phyloP scores from a whole-genome alignment of 257 asterid species.

The Capsicum chinense region DNA sequence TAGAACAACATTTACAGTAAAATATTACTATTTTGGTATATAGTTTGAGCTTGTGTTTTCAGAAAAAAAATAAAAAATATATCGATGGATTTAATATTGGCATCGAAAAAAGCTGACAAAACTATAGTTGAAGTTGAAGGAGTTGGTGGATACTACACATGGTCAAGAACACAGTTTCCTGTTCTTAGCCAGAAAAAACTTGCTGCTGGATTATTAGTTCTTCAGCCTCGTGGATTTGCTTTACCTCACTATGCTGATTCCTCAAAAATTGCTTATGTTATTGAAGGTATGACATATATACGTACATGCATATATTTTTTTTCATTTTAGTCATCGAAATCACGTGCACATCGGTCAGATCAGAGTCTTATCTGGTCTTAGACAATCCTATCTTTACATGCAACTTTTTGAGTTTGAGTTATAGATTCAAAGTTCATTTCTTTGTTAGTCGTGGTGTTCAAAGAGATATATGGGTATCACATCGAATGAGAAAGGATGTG shows the following conservation, averaged over 20 bases:
- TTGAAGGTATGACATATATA: conserved; percentile 40
- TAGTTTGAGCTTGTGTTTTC: background rate
- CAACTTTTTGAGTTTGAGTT: no score
- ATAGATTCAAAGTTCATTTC: no score
- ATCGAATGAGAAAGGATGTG: no score
- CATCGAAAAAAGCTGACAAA: conserved; percentile 42
- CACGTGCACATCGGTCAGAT: no score
- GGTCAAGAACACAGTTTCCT: conserved; percentile 44
- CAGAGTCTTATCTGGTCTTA: no score
- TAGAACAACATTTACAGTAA: background rate
- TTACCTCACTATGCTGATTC: conserved; percentile 52
- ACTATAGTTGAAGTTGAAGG: conserved; percentile 44
- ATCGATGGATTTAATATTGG: conserved; percentile 41
- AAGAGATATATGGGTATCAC: background rate
- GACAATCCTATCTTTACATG: no score
- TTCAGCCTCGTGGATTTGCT: conserved; percentile 54
- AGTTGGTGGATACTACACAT: conserved; percentile 48
- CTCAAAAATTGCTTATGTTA: conserved; percentile 49
- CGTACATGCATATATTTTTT: background rate
- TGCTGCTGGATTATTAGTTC: conserved; percentile 52
- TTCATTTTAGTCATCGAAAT: no score
- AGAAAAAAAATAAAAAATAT: background rate
- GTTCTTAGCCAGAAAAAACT: conserved; percentile 32
- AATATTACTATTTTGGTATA: background rate
- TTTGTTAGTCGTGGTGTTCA: no score